A percentile compares a stretch with the other conserved stretches of the same genome.
phyloP scores from a whole-genome alignment of 176 grass and related monocot genomes.

The Ensete ventricosum region DNA sequence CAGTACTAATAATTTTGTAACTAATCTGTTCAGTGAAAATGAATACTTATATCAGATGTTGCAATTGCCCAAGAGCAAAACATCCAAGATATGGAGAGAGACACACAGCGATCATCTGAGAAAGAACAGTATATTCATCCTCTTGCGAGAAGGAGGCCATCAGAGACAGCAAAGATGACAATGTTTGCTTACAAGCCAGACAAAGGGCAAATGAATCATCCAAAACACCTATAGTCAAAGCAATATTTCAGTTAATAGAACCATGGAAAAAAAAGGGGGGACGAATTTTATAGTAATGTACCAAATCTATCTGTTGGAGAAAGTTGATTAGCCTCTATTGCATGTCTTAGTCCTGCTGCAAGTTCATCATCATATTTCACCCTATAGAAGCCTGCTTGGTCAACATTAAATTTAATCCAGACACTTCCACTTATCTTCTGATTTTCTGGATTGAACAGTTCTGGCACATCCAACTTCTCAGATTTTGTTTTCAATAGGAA shows the following conservation, averaged over 20 bases:
- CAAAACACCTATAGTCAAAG: constrained; percentile 50
- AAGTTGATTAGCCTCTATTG: constrained; percentile 64
- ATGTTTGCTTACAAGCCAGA: constrained; percentile 75
- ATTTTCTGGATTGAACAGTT: constrained; percentile 20
- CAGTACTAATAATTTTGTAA: constrained; percentile 41
- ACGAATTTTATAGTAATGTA: constrained; percentile 17
- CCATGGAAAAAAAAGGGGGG: not conserved
- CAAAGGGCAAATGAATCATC: constrained; percentile 81
- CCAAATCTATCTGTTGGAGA: constrained; percentile 76
- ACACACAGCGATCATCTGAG: constrained; percentile 42
- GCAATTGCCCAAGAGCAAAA: constrained; percentile 11
- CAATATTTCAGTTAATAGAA: not conserved
- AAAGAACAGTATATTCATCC: constrained; percentile 65
- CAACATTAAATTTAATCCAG: constrained; percentile 88
- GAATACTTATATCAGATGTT: constrained; percentile 13
- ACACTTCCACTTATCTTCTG: constrained; percentile 26
- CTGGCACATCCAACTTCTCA: constrained; percentile 41
- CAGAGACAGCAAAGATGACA: constrained; percentile 61
- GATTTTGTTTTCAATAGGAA: constrained; percentile 57
- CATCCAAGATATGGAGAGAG: constrained; percentile 20
- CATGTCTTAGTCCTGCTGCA: constrained; percentile 49
- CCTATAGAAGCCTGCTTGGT: constrained; percentile 88
- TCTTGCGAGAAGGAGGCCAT: constrained; percentile 73
- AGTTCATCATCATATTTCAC: constrained; percentile 82
- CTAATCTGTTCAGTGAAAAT: constrained; percentile 41